Evolutionary conservation across 129 eudicot genomes (phyloP), one percentile per base, ranked within the genome.

Genomic region (Pseudognaphalium luteoalbum): DNA sequence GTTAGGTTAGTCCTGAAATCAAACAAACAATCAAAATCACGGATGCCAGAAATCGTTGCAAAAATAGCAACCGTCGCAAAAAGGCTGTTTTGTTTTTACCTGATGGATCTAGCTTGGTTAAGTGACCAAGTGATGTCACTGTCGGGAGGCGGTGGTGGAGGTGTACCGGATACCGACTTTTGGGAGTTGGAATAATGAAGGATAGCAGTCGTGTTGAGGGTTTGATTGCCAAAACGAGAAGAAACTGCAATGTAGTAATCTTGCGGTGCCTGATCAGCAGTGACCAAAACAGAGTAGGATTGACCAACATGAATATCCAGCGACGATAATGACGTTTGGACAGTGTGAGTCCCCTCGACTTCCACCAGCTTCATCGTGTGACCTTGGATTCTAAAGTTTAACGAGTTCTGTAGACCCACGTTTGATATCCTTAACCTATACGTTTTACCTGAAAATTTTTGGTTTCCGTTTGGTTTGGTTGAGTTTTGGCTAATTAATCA

Each of bases 301-400:
- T 93, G 98, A 61, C 98, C 98, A 2, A 88, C 87, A 33, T 93
- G 98, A 60, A 91, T 72, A 67, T 93, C 98, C 1, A 93, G 86
- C 1, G 96, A 87, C 11, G 89, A 76, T 19, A 80, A 70, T 2
- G 75, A 21, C 6, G 80, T 85, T 82, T 91, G 97, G 14, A 91
- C 66, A 0, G 98, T 93, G 80, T 93, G 97, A 4, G 97, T 88
- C 42, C 98, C 98, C 34, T 93, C 98, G 9, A 89, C 96, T 75
- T 93, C 98, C 10, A 93, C 91, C 57, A 93, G 68, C 44, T 61
- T 88, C 97, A 93, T 87, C 14, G 57, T 39, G 82, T 93, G 98
- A n/a, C 88, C 96, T 57, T 85, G 87, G 60, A 93, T 89, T 1
- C 88, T 76, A 15, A 89, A 84, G 62, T 90, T 93, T 3, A 93